Base-by-base conservation (phyloP, 371 early-diverging fungal genomes). In the Lichtheimia hyalospora region DNA sequence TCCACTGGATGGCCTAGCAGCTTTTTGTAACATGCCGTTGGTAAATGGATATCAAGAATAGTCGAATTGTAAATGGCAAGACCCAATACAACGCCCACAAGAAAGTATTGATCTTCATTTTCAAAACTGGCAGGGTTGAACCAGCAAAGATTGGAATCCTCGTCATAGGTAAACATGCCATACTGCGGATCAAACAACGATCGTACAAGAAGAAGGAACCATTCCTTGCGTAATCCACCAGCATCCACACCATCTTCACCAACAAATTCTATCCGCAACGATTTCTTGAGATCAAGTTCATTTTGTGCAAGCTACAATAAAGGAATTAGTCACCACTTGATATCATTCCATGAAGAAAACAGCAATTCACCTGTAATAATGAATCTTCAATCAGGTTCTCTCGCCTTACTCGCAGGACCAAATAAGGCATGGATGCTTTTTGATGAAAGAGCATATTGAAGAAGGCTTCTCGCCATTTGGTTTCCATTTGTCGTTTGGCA, bases 151-250 rank as follows among this genome's bases (percentile, higher is more conserved):
- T 81, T 75, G 2, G 87, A 83, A 49, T 91, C 90, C 49, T 94
- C 92, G 61, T 86, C 85, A 48, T 79, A 88, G 0, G 82, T 79
- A 57, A 88, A 88, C 88, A 88, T 88, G 16, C 86, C 85, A 66
- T 91, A 94, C 58, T 94, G 86, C 20, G 95, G 93, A 81, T 95
- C 94, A 76, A 97, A 91, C 13, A 97, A 73, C 27, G 96, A 93
- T 7, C 96, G 86, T 6, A 94, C 86, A 14, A 98, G 81, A 15
- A 97, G 81, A 61, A 92, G 76, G 63, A 96, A 95, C 94, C 96
- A 97, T 63, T 99, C 99, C 62, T 97, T 96, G 43, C 93, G 86
- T 16, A 99, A 72, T 0, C 99, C 99, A 50, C 99, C 99, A n/a
- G 91, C 96, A 76, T 98, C 98, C 3, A 89, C 94, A 70, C 91